Evolutionary conservation across 2,329 filamentous ascomycete species (phyloP).

Genomic region (Calonectria pteridis): DNA sequence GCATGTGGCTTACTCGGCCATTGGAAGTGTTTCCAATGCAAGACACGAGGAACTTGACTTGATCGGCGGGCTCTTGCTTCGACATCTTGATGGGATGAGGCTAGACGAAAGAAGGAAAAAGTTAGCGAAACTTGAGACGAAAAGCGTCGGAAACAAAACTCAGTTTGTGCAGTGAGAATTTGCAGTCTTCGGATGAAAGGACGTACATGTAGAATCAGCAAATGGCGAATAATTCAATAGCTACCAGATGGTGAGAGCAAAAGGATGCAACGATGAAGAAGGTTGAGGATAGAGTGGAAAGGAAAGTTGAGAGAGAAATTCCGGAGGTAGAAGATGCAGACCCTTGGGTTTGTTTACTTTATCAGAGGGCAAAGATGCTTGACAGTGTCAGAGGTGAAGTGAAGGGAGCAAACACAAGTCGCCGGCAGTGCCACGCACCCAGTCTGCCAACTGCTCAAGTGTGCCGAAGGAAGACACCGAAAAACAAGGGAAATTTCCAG

Average conservation of each 20-base stretch:
- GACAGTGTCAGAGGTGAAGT: not conserved
- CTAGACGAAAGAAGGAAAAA: conserved; percentile 10
- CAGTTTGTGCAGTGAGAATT: not conserved
- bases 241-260: not conserved
- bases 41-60: conserved; percentile 74
- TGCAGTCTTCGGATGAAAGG: not conserved
- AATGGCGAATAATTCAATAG: not conserved
- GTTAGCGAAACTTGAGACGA: not conserved
- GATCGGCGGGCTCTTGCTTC: conserved; percentile 62
- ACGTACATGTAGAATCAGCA: not conserved
- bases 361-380: not conserved
- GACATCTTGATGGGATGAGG: conserved; percentile 59
- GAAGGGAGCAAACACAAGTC: not conserved
- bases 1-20: conserved; percentile 64
- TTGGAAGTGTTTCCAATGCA: conserved; percentile 73
- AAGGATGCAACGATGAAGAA: not conserved
- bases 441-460: not conserved
- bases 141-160: not conserved
- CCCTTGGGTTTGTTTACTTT: not conserved
- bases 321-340: not conserved
- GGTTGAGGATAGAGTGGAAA: not conserved
- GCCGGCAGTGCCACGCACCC: not conserved
- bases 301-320: not conserved
- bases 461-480: not conserved
- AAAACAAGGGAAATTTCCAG: not conserved